Evolutionary conservation across 2,329 filamentous ascomycete genomes (phyloP), one percentile per base, ranked within the genome.

Genomic region (Cladosporium sp.): DNA sequence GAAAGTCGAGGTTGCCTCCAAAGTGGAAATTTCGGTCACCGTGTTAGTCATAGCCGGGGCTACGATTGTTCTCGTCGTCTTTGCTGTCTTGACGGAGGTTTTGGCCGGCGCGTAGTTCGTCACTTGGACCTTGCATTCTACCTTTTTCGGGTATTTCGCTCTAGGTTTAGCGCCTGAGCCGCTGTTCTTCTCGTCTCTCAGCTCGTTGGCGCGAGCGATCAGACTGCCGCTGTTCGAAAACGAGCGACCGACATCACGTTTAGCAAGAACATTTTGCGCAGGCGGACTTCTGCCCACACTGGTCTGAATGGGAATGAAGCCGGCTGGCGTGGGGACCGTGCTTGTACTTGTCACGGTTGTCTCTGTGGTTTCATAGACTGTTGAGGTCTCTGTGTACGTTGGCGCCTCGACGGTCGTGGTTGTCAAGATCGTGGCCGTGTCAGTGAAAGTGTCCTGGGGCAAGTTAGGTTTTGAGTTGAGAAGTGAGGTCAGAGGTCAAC

Each of bases 341-440:
- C 16, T 33, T 22, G 16, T 36, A 13, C 15, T 36, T 15, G 32
- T n/a, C 19, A 38, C 43, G 19, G 19, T 20, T 19, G n/a, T 33
- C 16, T 47, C 35, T 35, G 36, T 38, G 20, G 13, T 20, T 16
- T 35, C 30, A 15, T 27, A 22, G 19, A 47, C 30, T 36, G 25
- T 13, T 27, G 22, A 25, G 43, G 29, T 36, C 15, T 33, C 19
- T 19, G 32, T 20, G 29, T 12, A 8, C 35, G 43, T 20, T 11
- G 29, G 29, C 30, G 30, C 18, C 35, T 47, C 25, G 19, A 32
- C 36, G 16, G 16, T 36, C 19, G 15, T 38, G 22, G 18, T 47
- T n/a, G 32, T 47, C 25, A 19, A 22, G 30, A 47, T 22, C 35
- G 30, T 33, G 30, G 35, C 30, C 30, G 32, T 47, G 15, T 38